These are phyloP conservation scores for Debaryomycetaceae sp. DNA, from an alignment of 1,139 yeast species.

Conservation along the genomic window DNA sequence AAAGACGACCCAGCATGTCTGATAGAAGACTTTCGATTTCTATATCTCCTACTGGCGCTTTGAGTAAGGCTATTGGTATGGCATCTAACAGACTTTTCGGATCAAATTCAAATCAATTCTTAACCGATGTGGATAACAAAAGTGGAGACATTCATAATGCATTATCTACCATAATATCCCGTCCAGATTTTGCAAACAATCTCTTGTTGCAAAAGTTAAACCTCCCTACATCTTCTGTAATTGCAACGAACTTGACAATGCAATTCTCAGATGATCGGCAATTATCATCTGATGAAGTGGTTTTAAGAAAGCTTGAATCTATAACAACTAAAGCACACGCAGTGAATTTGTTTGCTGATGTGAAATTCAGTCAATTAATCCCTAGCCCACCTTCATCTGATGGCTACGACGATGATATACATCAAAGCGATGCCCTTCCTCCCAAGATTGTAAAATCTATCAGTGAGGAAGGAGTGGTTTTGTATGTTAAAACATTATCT, in stretches of 20 bases:
- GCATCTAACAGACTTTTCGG: conserved; percentile 91
- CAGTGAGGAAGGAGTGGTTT: conserved; percentile 82
- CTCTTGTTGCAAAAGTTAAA: conserved; percentile 29
- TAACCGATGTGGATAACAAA: conserved; percentile 11
- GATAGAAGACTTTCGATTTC: conserved; percentile 66
- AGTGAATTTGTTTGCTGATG: conserved; percentile 83
- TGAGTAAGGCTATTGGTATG: conserved; percentile 80
- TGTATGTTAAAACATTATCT: conserved; percentile 80
- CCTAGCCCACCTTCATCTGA: conserved; percentile 70
- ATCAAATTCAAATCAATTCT: conserved; percentile 9
- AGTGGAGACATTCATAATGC: conserved; percentile 1
- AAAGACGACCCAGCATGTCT: conserved; percentile 46
- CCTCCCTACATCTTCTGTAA: conserved; percentile 22
- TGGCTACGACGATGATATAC: conserved; percentile 38
- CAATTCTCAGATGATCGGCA: conserved; percentile 6
- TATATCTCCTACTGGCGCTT: conserved; percentile 84
- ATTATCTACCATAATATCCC: conserved; percentile 22
- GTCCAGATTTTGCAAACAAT: conserved; percentile 36
- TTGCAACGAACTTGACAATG: conserved; percentile 8
- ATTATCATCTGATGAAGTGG: conserved; percentile 33
- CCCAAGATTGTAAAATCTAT: conserved; percentile 56
- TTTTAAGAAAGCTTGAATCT: conserved; percentile 56
- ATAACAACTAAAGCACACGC: conserved; percentile 90
- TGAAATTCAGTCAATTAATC: conserved; percentile 77
- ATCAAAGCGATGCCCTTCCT: conserved; percentile 47